These are phyloP conservation scores for Phytophthora kernoviae DNA, from an alignment of 352 stramenopile species.

Conservation along the genomic window DNA sequence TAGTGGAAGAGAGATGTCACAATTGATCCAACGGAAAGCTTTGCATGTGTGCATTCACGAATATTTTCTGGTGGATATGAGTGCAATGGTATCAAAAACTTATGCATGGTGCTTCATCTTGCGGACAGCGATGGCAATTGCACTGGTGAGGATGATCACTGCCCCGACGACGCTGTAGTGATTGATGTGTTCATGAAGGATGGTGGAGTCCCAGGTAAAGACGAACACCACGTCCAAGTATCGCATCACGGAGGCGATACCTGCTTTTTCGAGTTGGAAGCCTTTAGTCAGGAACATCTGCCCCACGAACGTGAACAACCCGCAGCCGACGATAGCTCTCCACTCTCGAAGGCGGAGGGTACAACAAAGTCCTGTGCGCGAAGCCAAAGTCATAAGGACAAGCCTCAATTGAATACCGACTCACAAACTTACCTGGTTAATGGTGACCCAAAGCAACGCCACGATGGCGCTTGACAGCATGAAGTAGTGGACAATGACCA, in stretches of 20 bases:
- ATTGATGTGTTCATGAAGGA: constrained; percentile 65
- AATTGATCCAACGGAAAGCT: neutral
- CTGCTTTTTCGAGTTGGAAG: constrained; percentile 74
- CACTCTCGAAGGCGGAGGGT: constrained; percentile 44
- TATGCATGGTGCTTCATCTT: constrained; percentile 27
- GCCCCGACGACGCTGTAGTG: constrained; percentile 62
- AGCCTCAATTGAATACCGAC: constrained; percentile 19
- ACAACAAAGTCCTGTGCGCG: constrained; percentile 26
- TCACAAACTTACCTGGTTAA: constrained; percentile 54
- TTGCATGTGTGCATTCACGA: neutral
- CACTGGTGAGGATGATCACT: constrained; percentile 54
- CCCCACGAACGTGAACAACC: constrained; percentile 51
- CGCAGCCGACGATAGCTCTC: constrained; percentile 48
- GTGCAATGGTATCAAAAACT: neutral
- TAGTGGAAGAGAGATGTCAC: constrained; percentile 1
- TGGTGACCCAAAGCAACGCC: constrained; percentile 38
- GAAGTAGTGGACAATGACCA: constrained; percentile 71
- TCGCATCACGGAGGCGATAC: constrained; percentile 68
- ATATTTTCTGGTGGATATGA: neutral
- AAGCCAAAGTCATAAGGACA: neutral
- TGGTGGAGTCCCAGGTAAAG: constrained; percentile 62
- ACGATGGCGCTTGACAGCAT: constrained; percentile 48
- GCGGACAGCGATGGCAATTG: constrained; percentile 55
- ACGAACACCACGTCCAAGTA: constrained; percentile 79
- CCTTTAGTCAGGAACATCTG: constrained; percentile 71